Evolutionary conservation across 192 early-diverging fungal species (phyloP).

Genomic region (Phlyctochytrium arcticum): DNA sequence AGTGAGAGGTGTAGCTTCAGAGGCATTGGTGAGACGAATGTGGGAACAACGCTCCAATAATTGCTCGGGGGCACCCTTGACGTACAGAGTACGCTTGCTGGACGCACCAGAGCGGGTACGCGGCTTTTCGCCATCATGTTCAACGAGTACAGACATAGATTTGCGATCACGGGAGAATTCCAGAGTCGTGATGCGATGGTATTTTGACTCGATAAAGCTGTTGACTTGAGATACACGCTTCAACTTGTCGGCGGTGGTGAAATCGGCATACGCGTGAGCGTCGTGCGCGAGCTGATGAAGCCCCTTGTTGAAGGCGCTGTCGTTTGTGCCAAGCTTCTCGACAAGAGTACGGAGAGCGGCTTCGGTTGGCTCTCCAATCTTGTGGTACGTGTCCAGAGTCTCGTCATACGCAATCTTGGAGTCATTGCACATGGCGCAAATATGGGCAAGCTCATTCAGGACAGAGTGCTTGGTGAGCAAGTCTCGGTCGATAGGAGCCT

Average conservation of each 20-base stretch:
- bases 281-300: constrained; percentile 27
- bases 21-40: constrained; percentile 47
- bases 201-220: constrained; percentile 63
- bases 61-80: constrained; percentile 95
- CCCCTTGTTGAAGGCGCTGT: constrained; percentile 59
- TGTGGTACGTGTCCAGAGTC: constrained; percentile 51
- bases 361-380: constrained; percentile 97
- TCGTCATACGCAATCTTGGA: constrained; percentile 78
- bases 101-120: not conserved
- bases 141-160: constrained; percentile 92
- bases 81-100: constrained; percentile 53
- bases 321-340: constrained; percentile 86
- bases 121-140: constrained; percentile 12
- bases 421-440: constrained; percentile 91
- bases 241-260: constrained; percentile 23
- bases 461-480: constrained; percentile 51
- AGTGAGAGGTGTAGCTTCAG: constrained; percentile 61
- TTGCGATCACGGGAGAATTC: constrained; percentile 98
- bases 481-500: constrained; percentile 39
- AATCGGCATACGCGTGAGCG: constrained; percentile 15
- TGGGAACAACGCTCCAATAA: constrained; percentile 81
- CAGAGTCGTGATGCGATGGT: constrained; percentile 62
- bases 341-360: constrained; percentile 91
- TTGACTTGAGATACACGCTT: constrained; percentile 60
- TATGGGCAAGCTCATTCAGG: constrained; percentile 70